These are phyloP conservation scores for Ascochyta pisi DNA, from an alignment of 2,329 filamentous ascomycete species.

Conservation along the genomic window DNA sequence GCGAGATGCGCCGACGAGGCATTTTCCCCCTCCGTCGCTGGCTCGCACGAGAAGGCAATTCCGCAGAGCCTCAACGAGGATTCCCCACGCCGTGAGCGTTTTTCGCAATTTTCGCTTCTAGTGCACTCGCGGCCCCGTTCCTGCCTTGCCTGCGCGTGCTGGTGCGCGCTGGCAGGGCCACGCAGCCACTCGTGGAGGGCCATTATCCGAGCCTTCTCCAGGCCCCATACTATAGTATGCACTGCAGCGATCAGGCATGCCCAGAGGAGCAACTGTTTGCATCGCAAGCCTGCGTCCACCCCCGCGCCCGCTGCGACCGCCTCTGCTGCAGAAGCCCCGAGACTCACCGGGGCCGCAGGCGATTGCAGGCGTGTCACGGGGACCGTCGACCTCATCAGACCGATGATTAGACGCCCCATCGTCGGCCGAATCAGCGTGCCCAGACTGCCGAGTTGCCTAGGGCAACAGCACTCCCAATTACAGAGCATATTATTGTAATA, in stretches of 20 bases:
- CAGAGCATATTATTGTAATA: constrained; percentile 20
- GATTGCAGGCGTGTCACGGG: constrained; percentile 4
- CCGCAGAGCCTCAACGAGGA: constrained; percentile 22
- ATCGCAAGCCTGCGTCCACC: constrained; percentile 20
- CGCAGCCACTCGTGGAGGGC: not conserved
- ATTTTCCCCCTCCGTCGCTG: constrained; percentile 17
- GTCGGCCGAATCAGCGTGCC: constrained; percentile 16
- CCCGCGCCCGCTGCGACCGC: constrained; percentile 13
- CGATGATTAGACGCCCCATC: constrained; percentile 15
- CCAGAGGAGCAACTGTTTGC: constrained; percentile 20
- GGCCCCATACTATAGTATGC: constrained; percentile 1
- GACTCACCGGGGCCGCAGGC: constrained; percentile 17
- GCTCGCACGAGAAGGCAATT: constrained; percentile 18
- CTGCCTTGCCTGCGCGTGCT: constrained; percentile 10
- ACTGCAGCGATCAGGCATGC: constrained; percentile 15
- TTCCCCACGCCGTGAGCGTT: constrained; percentile 22
- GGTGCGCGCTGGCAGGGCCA: constrained; percentile 1
- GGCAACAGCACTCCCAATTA: constrained; percentile 21
- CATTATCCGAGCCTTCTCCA: constrained; percentile 19
- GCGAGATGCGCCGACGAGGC: constrained; percentile 12
- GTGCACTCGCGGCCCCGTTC: constrained; percentile 12
- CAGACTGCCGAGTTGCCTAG: constrained; percentile 22
- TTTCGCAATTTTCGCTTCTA: constrained; percentile 18
- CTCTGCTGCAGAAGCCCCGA: constrained; percentile 17
- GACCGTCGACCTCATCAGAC: not conserved